phyloP scores from a whole-genome alignment of 169 alveolate species.

The Eimeria praecox region DNA sequence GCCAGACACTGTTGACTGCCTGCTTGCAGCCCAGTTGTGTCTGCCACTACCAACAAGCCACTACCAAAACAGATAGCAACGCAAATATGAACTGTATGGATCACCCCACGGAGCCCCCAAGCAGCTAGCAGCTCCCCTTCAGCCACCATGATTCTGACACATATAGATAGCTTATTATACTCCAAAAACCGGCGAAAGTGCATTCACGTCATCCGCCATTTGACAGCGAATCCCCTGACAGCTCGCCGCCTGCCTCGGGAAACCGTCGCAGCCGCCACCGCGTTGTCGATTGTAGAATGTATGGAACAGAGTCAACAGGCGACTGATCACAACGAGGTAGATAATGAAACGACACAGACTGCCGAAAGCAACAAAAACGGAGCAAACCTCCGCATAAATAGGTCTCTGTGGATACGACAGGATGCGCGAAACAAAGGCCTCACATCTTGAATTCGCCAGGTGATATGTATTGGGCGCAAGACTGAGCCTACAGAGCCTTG shows the following conservation, averaged over 20 bases:
- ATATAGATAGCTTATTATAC: conserved; percentile 14
- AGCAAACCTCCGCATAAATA: conserved; percentile 19
- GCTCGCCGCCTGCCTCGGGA: conserved; percentile 13
- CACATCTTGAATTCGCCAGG: conserved; percentile 18
- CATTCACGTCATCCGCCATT: background rate
- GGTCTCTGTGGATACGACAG: conserved; percentile 15
- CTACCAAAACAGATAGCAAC: conserved; percentile 35
- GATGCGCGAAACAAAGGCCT: conserved; percentile 34
- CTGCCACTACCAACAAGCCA: conserved; percentile 32
- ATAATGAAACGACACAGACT: background rate
- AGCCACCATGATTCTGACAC: conserved; percentile 11
- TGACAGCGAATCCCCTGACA: background rate
- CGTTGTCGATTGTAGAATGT: background rate
- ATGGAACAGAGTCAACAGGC: background rate
- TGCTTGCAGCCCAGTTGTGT: background rate
- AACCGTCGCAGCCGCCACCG: conserved; percentile 25
- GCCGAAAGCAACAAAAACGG: conserved; percentile 72
- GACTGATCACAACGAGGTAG: background rate
- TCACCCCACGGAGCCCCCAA: conserved; percentile 5
- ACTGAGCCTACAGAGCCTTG: conserved; percentile 13
- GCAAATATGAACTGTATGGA: conserved; percentile 53
- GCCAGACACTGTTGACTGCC: conserved; percentile 9
- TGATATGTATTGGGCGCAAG: conserved; percentile 21
- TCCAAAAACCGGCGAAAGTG: conserved; percentile 28
- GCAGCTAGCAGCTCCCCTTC: background rate